phyloP scores from a whole-genome alignment of 257 asterid species.

The Primulina tabacum region DNA sequence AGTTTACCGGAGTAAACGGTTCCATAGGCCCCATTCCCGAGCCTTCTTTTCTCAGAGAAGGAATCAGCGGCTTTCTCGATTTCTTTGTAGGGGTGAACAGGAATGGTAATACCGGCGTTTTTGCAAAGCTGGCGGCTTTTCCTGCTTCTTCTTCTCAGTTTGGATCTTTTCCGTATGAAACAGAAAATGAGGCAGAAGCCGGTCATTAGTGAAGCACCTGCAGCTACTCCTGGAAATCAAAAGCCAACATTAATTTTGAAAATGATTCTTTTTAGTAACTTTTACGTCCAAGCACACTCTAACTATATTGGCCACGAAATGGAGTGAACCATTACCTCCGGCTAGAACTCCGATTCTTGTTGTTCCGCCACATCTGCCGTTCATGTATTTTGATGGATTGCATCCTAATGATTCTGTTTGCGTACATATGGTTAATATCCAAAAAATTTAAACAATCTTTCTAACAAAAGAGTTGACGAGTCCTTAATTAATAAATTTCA shows the following conservation, averaged over 20 bases:
- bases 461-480: not conserved
- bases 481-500: not conserved
- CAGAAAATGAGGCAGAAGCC: constrained; percentile 49
- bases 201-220: constrained; percentile 63
- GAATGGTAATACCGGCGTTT: constrained; percentile 66
- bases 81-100: constrained; percentile 55
- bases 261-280: too few species aligned
- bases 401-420: constrained; percentile 51
- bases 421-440: not conserved
- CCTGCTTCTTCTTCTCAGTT: constrained; percentile 37
- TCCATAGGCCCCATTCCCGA: constrained; percentile 79
- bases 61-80: constrained; percentile 67
- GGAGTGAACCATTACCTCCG: constrained; percentile 50
- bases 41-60: constrained; percentile 64
- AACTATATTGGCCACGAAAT: too few species aligned
- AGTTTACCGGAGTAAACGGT: constrained; percentile 70
- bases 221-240: constrained; percentile 26
- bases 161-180: constrained; percentile 44
- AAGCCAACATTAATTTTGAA: not conserved
- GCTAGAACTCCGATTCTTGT: constrained; percentile 63
- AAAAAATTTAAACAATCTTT: not conserved
- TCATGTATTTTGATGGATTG: constrained; percentile 62
- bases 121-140: constrained; percentile 39
- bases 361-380: constrained; percentile 83
- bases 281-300: not conserved